These are phyloP conservation scores for Trapa bicornis DNA, from an alignment of 345 rosid genomes.

Conservation along the genomic window DNA sequence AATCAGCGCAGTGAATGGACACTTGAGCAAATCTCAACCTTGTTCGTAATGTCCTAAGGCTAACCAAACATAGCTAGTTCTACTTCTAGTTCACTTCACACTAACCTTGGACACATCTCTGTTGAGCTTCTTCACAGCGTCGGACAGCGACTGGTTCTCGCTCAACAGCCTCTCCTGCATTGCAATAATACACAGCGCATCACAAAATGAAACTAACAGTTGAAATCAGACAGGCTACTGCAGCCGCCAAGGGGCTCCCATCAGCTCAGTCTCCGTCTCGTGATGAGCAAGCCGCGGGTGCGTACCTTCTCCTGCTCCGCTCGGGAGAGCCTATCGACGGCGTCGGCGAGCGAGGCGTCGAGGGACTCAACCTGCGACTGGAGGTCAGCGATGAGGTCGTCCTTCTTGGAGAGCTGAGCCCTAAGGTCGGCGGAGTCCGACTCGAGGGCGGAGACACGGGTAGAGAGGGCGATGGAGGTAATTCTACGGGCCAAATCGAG, in stretches of 20 bases:
- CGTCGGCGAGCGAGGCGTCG: slow-evolving; percentile 51
- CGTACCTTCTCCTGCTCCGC: slow-evolving; percentile 51
- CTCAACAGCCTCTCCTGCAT: slow-evolving; percentile 56
- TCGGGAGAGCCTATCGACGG: slow-evolving; percentile 41
- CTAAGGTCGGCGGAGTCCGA: slow-evolving; percentile 53
- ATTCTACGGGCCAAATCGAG: slow-evolving; percentile 95
- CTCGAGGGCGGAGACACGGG: slow-evolving; percentile 82
- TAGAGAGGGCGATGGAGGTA: slow-evolving; percentile 83
- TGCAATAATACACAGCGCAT: not conserved
- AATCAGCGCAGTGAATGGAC: not conserved
- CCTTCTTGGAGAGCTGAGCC: slow-evolving; percentile 45
- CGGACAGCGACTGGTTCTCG: slow-evolving; percentile 51
- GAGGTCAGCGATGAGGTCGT: slow-evolving; percentile 47
- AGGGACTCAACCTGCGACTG: slow-evolving; percentile 56
- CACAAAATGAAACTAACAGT: not conserved
- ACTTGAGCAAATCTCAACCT: not conserved
- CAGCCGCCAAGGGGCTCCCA: not conserved
- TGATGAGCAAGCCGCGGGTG: not conserved
- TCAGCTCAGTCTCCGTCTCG: not conserved
- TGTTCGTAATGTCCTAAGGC: not conserved
- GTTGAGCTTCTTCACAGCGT: slow-evolving; percentile 67
- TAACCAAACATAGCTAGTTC: not conserved
- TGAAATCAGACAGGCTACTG: no score
- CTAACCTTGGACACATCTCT: slow-evolving; percentile 90
- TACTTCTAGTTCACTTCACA: no score